phyloP scores from a whole-genome alignment of 495 filamentous ascomycete species.

The Tuber melanosporum region DNA sequence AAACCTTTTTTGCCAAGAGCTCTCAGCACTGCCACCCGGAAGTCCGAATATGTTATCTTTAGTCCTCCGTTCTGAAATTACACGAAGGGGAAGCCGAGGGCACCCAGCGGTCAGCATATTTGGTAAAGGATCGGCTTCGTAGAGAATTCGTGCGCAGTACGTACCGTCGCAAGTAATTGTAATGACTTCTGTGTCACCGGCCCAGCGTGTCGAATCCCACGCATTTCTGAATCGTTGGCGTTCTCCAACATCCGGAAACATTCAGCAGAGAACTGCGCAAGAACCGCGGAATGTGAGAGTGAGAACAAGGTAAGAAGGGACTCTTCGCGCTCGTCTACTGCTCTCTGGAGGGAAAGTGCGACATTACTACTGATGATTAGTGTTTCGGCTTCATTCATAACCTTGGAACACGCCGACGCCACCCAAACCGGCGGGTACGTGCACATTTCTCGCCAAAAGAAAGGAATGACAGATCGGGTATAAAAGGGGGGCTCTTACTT shows the following conservation, averaged over 20 bases:
- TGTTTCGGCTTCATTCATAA: constrained; percentile 45
- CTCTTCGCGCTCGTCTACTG: constrained; percentile 44
- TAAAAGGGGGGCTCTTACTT: constrained; percentile 42
- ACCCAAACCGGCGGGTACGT: constrained; percentile 43
- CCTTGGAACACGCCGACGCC: not conserved
- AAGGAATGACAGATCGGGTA: constrained; percentile 26
- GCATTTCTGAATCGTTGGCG: constrained; percentile 44
- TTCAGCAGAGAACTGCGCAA: constrained; percentile 60
- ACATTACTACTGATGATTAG: constrained; percentile 39
- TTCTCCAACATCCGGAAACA: constrained; percentile 65
- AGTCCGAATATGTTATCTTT: constrained; percentile 64
- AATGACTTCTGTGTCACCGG: constrained; percentile 67
- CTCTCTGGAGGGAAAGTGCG: constrained; percentile 42
- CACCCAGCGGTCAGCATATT: constrained; percentile 17
- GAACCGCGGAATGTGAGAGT: constrained; percentile 60
- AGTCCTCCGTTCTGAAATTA: constrained; percentile 54
- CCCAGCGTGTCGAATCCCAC: constrained; percentile 56
- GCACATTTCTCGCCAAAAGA: not conserved
- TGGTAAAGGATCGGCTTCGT: not conserved
- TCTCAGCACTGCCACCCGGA: constrained; percentile 64
- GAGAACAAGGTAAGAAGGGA: constrained; percentile 58
- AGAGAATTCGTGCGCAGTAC: not conserved
- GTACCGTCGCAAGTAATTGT: constrained; percentile 52
- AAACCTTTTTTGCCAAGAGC: constrained; percentile 62
- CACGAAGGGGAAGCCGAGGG: not conserved